Base-by-base conservation (phyloP, 352 stramenopile species). In the Pythium insidiosum region DNA sequence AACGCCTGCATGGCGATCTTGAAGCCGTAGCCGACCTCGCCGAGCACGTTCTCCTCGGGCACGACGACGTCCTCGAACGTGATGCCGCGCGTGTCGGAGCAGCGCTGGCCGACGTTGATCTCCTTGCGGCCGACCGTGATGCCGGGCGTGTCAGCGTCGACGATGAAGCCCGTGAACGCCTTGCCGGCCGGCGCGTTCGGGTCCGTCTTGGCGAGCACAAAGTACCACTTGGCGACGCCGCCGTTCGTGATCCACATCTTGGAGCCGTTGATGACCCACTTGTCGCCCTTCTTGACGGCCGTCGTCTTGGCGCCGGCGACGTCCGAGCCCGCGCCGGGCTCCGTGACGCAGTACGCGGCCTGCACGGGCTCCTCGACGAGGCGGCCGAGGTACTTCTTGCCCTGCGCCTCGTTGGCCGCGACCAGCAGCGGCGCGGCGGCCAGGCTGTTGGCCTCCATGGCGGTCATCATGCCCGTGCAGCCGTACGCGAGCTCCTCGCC, bases 161-260 rank as follows among this genome's bases (percentile, higher is more conserved):
- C 79, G 43, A 95, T 89, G 51, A 96, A 95, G 35, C 80, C 78
- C 21, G 84, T 96, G 53, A 96, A 95, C n/a, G 80, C 84, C 52
- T 61, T 59, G 33, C 81, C 83, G 22, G 79, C 79, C 18, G 69
- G 80, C 4, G 82, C 75, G 1, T 26, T 68, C 18, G 77, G 23
- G 57, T 96, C 78, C 13, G 87, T 95, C 66, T 96, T 95, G 53
- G 87, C 87, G 16, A 96, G 58, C 40, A 96, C 85, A 36, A 96
- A 94, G 67, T 72, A 95, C 75, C 80, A 94, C 52, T 95, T 90
- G 52, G 88, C 88, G 26, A 94, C 81, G 34, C 76, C 68, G 34
- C 84, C 88, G 63, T 97, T 97, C 22, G 88, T 97, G 64, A 97
- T 97, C 83, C 84, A 97, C 76, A 94, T 91, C 66, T 97, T 97